Evolutionary conservation across 768 basidiomycete genomes (phyloP), one percentile per base, ranked within the genome.

Genomic region (Calocybe gangraenosa): DNA sequence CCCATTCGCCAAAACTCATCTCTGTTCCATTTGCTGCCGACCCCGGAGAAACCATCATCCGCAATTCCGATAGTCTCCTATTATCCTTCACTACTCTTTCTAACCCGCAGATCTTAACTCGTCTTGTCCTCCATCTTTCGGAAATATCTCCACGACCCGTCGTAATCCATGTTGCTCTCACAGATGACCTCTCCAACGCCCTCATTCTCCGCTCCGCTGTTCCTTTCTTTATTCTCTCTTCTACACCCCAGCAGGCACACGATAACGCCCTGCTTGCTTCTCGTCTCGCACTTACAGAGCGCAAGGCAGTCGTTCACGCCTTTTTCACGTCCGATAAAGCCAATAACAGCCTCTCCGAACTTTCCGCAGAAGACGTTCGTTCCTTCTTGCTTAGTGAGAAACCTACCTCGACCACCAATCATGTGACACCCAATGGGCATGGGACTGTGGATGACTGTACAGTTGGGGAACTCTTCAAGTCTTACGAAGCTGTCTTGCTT

Each of bases 201-300:
- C 74, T 94, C 33, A 68, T 84, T 10, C 81, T 95, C 46, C 82
- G 84, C 32, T 79, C 85, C n/a, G 75, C 81, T 15, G 78, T 90
- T 4, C 87, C 88, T 21, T 89, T 83, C 65, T 84, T 92, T 59
- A 55, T 98, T 40, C 73, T 94, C 56, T 94, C 92, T 5, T 74
- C 78, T 28, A 80, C 77, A 1, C 62, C 80, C 2, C 87, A 92
- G 60, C 78, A 92, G 58, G 90, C 92, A 3, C 87, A 95, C 55
- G 90, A 94, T 59, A 84, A 97, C 63, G 87, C 92, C 18, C 68
- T 97, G 28, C 76, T 98, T 14, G 91, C 92, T 11, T 82, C 89
- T 40, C 79, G 84, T 34, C 66, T 97, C 40, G 90, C 95, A 0
- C 74, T 75, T 30, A 62, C 74, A 6, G 80, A 87, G 55, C 71